These are phyloP conservation scores for Dactylellina parvicollis DNA, from an alignment of 2,329 filamentous ascomycete genomes.

Conservation along the genomic window DNA sequence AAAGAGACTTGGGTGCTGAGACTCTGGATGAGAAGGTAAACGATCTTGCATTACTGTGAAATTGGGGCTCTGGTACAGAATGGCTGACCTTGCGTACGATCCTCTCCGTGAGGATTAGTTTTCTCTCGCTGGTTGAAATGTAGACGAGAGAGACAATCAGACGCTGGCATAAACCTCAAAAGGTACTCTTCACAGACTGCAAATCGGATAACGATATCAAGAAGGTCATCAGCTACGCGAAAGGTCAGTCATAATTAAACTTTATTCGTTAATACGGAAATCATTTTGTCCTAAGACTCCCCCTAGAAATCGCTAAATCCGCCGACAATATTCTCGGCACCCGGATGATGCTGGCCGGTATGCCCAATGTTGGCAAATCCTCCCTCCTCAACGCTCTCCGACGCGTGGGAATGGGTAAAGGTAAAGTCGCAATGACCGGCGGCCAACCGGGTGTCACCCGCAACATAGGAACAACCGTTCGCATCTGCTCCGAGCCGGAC, in stretches of 20 bases:
- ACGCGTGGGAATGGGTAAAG: slow-evolving; percentile 70
- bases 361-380: slow-evolving; percentile 98
- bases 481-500: slow-evolving; percentile 72
- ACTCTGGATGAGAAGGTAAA: slow-evolving; percentile 59
- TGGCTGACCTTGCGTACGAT: slow-evolving; percentile 58
- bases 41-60: slow-evolving; percentile 24
- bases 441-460: slow-evolving; percentile 89
- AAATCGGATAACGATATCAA: slow-evolving; percentile 64
- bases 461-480: slow-evolving; percentile 83
- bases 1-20: slow-evolving; percentile 75
- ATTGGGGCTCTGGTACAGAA: slow-evolving; percentile 57
- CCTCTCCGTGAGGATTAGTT: slow-evolving; percentile 53
- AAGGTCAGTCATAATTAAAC: slow-evolving; percentile 41
- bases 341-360: slow-evolving; percentile 87
- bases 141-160: slow-evolving; percentile 66
- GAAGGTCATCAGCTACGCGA: slow-evolving; percentile 60
- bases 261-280: too few species aligned
- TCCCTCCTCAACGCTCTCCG: slow-evolving; percentile 90
- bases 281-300: neutral
- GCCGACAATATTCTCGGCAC: slow-evolving; percentile 77
- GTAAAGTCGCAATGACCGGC: slow-evolving; percentile 83
- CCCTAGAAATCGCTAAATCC: slow-evolving; percentile 53
- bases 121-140: slow-evolving; percentile 10
- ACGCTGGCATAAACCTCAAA: slow-evolving; percentile 67
- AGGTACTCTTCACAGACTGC: slow-evolving; percentile 67